Percentiles rank a stretch among this genome's conserved stretches.
Conservation (phyloP, 2,329 filamentous ascomycete species). For the Huntiella moniliformis region DNA sequence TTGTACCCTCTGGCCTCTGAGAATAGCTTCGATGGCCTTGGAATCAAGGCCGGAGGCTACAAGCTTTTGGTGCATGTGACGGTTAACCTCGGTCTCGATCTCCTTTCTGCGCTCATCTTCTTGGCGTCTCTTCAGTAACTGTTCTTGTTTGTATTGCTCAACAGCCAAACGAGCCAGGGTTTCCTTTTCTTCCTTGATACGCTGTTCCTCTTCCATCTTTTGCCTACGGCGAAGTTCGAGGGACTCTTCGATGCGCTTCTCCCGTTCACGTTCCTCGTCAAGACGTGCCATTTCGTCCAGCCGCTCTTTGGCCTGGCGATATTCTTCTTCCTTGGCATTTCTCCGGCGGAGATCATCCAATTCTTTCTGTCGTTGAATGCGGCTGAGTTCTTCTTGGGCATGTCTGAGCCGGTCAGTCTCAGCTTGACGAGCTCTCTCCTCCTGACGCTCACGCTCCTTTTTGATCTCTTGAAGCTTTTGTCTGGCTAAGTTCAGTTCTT, state of each 20-base stretch:
- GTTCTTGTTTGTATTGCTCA: conserved; percentile 31
- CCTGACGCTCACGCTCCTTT: conserved; percentile 16
- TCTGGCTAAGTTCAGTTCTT: conserved; percentile 24
- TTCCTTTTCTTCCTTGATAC: conserved; percentile 23
- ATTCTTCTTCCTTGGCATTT: conserved; percentile 16
- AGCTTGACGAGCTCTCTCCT: conserved; percentile 22
- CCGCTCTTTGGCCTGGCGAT: conserved; percentile 27
- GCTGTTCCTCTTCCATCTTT: conserved; percentile 27
- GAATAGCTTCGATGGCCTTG: conserved; percentile 37
- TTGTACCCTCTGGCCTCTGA: conserved; percentile 32
- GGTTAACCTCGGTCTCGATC: conserved; percentile 34
- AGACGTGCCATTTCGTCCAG: conserved; percentile 28
- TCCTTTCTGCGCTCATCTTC: conserved; percentile 30
- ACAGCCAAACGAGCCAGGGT: conserved; percentile 31
- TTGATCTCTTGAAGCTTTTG: conserved; percentile 18
- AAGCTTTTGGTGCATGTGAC: conserved; percentile 37
- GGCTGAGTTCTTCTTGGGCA: conserved; percentile 29
- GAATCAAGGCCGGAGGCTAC: conserved; percentile 39
- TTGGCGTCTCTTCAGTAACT: conserved; percentile 27
- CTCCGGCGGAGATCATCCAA: conserved; percentile 20
- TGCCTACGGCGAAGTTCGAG: conserved; percentile 23
- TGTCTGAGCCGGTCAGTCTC: conserved; percentile 27
- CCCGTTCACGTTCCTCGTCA: conserved; percentile 28
- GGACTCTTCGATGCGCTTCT: conserved; percentile 33
- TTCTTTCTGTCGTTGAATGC: conserved; percentile 25